Evolutionary conservation across 352 stramenopile genomes (phyloP), one percentile per base, ranked within the genome.

Genomic region (Globisporangium alternatum): DNA sequence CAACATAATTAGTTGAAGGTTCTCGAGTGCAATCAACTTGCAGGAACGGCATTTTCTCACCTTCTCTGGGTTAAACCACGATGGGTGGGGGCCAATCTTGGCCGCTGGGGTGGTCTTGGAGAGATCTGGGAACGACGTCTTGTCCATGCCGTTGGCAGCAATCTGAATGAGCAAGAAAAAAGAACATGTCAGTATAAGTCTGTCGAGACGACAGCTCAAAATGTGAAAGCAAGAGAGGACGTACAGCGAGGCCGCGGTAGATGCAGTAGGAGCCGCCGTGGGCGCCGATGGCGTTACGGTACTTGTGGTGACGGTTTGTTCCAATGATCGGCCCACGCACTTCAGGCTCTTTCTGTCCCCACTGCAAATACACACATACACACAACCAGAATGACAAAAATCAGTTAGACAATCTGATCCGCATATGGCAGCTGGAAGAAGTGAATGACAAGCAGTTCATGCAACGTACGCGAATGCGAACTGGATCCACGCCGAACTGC

Each of bases 231-330:
- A 19, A 28, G 39, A 13, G 3, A 62, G 8, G 2, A 80, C 76
- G 56, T 66, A 95, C 97, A 12, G 98, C 97, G 15, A 99, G 72
- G 13, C 97, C 97, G 30, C 97, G 98, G 69, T 99, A 99, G 69
- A 99, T 96, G 70, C 95, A 99, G 78, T 99, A 99, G 25, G 89
- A 98, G 19, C 98, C 98, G 21, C 92, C 91, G 69, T 99, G 98
- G 0, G 98, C 97, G 8, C 98, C 98, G 67, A 99, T 99, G 54
- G 97, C 97, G 74, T 99, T 99, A 35, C 97, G 83, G 68, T 98
- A 98, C 56, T 95, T 91, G 62, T 97, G 89, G 75, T 98, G 95
- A 62, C 95, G 88, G 60, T 98, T 97, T 4, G 96, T 99, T 56
- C 93, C 97, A 71, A 99, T 98, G 68, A 99, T 85, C 13, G 96